Evolutionary conservation across 441 rosid genomes (phyloP), one percentile per base, ranked within the genome.

Genomic region (Arabidopsis hybrid): DNA sequence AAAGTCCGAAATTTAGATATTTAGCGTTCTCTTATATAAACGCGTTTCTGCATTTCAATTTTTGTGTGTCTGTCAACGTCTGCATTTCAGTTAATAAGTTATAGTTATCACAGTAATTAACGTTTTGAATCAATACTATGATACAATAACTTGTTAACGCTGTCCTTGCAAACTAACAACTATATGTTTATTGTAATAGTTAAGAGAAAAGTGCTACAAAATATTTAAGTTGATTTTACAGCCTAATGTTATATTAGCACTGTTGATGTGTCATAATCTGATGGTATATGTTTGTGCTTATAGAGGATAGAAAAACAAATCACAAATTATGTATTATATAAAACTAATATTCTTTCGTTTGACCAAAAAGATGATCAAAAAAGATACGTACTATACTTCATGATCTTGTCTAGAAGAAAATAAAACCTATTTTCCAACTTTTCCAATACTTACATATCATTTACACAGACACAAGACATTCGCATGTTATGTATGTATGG

Each of bases 401-500:
- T 14, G 7, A n/a, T 46, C 9, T 46, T 46, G 18, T 2, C 9
- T 1, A 3, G 7, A 46, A 46, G 7, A n/a, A 46, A 6, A 46
- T 5, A n/a, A 6, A 14, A 3, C 1, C 3, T 46, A 7, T 46
- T 56, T 69, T 56, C 43, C 80, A 64, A 57, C 56, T 56, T 64
- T 65, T 35, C 39, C 49, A 38, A 45, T 17, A 35, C 3, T 11
- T 14, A 32, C 60, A 58, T 38, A 64, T 16, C 34, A 29, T 67
- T 53, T 36, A 42, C 17, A 63, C 18, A 38, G 9, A 51, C 18
- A 45, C 29, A 52, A 51, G 69, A 62, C 60, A 69, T 56, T 46
- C 38, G 36, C 71, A 76, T 69, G 59, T 62, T 62, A 75, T 14
- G 36, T 53, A 62, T 46, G 9, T 62, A n/a, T 53, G 36, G 56